Evolutionary conservation across 2,329 filamentous ascomycete species (phyloP), one percentile per base, ranked within the genome.

Genomic region (Dactylellina parvicollis): DNA sequence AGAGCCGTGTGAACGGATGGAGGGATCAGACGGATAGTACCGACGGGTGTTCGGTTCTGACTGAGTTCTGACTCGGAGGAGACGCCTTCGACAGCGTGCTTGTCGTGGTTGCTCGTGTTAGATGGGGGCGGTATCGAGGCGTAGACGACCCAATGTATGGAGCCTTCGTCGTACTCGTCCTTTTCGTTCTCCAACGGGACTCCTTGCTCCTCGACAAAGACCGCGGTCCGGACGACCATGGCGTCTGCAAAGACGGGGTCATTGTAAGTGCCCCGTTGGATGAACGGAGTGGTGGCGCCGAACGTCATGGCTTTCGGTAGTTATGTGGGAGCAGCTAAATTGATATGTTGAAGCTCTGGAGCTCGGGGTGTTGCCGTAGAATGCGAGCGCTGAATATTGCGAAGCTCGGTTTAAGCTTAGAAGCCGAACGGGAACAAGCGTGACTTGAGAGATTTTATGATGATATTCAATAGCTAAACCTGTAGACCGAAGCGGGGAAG

Each of bases 101-200:
- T 83, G 3, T 80, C 79, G 52, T 60, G 54, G 28, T 56, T 73
- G 81, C 80, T 2, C 79, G 81, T 52, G 81, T 82, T 60, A 85
- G 85, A 65, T 30, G 61, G 60, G 12, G 61, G 55, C 14, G 67
- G 80, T 64, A 90, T 84, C 14, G 85, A 88, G 50, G 87, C 87
- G 80, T 96, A 96, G n/a, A 89, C 84, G 28, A 96, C 89, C 90
- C 92, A 96, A 81, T 97, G 92, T 82, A 89, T 94, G 76, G 88
- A 89, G 34, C 91, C 86, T 0, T 85, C 76, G 80, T 98, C 94
- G 79, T 97, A 92, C 0, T 84, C 82, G 82, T 97, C 94, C 76
- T 92, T 85, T 80, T 98, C 93, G 75, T 88, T 86, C 36, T 90
- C 87, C 0, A 87, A 80, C 0, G 86, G 83, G 12, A 87, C 82